A percentile compares a stretch with the other conserved stretches of the same genome.
Conservation (phyloP, 176 grass and related monocot species). For the Carex littledalei region DNA sequence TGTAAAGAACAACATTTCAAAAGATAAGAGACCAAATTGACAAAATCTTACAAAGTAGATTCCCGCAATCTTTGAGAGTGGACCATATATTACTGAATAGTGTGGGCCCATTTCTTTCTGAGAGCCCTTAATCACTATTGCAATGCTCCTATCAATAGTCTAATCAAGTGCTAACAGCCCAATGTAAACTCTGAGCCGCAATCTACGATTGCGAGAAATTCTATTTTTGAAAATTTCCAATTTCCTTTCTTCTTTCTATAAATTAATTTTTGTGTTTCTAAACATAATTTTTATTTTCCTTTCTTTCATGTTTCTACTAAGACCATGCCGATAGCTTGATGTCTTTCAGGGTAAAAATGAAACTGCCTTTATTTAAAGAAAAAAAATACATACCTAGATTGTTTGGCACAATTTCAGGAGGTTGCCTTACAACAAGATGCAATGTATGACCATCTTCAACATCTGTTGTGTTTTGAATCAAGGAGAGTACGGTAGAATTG, state of each 20-base stretch:
- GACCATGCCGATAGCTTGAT: background rate
- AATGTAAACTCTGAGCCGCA: background rate
- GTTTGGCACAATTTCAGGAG: constrained; percentile 47
- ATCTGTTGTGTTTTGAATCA: constrained; percentile 41
- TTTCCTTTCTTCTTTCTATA: background rate
- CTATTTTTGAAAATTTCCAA: background rate
- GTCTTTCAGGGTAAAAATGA: background rate
- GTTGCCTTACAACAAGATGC: constrained; percentile 95
- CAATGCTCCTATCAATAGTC: background rate
- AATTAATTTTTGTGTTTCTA: constrained; percentile 19
- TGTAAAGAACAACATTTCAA: background rate
- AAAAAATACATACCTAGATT: constrained; percentile 46
- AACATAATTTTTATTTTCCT: background rate
- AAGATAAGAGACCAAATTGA: background rate
- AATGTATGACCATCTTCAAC: constrained; percentile 99
- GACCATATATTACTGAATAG: background rate
- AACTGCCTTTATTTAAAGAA: constrained; percentile 1
- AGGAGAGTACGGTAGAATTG: background rate
- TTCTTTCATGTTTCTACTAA: background rate
- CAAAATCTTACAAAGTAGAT: background rate
- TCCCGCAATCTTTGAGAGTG: background rate
- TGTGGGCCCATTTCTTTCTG: background rate
- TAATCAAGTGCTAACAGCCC: background rate
- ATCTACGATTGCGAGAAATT: background rate
- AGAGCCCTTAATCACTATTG: background rate